These are phyloP conservation scores for Kwoniella sp. DNA, from an alignment of 768 basidiomycete species.

Conservation along the genomic window DNA sequence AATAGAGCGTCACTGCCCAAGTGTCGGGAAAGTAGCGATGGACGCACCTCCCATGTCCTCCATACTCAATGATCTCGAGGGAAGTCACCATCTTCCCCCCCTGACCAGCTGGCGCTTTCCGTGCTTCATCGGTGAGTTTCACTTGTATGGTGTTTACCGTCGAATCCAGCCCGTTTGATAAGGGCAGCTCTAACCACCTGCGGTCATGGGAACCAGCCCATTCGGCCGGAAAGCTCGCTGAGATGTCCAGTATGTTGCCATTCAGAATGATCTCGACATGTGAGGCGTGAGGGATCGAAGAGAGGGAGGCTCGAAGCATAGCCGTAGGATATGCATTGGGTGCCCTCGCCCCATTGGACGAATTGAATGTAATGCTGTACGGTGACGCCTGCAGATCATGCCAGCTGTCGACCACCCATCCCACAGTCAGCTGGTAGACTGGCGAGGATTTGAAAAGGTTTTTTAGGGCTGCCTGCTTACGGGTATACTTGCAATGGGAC, in stretches of 20 bases:
- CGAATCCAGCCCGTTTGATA: conserved; percentile 26
- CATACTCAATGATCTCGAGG: conserved; percentile 52
- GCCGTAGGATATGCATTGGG: conserved; percentile 38
- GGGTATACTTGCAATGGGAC: conserved; percentile 52
- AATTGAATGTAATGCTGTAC: conserved; percentile 39
- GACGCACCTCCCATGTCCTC: conserved; percentile 34
- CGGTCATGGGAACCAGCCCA: conserved; percentile 46
- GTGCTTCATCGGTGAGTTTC: conserved; percentile 33
- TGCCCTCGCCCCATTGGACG: conserved; percentile 12
- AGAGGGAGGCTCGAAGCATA: conserved; percentile 46
- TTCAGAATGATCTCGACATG: conserved; percentile 41
- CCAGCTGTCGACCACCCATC: conserved; percentile 32
- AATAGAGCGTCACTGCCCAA: too few species aligned
- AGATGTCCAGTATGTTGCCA: conserved; percentile 22
- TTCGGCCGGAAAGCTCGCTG: conserved; percentile 19
- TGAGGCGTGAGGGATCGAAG: conserved; percentile 44
- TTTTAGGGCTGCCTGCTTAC: conserved; percentile 35
- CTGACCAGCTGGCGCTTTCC: conserved; percentile 31
- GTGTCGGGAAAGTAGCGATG: too few species aligned
- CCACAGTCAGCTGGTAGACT: background rate
- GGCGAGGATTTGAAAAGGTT: too few species aligned
- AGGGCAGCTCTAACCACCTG: conserved; percentile 45
- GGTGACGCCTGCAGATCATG: conserved; percentile 31
- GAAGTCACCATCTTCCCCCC: conserved; percentile 53
- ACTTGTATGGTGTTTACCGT: conserved; percentile 27